Base-by-base conservation (phyloP, 768 basidiomycete genomes). In the Boletus tylopilopsis region DNA sequence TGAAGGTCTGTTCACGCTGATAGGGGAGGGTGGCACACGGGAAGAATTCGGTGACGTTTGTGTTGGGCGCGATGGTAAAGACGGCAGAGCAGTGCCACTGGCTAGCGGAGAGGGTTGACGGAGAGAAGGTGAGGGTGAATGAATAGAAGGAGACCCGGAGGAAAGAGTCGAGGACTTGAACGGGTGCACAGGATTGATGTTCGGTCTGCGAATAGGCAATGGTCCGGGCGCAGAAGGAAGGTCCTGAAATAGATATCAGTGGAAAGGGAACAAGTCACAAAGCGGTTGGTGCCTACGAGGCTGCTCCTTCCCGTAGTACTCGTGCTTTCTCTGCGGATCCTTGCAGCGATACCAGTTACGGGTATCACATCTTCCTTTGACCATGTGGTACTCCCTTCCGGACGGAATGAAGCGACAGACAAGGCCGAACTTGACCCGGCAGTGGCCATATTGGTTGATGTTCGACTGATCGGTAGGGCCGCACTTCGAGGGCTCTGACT, bases 141-240 rank as follows among this genome's bases (percentile, higher is more conserved):
- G 73, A 0, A 77, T 56, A 1, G 76, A 78, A 0, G 76, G 74
- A 7, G 76, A 75, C 9, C 76, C 76, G 0, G 75, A 70, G 18
- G 77, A 79, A 12, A 78, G 68, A 0, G 78, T 75, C 10, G 75
- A 73, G 6, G 76, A 72, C 56, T 77, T 78, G 71, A 78, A 78
- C 15, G 76, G 74, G 49, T 75, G 70, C 3, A 77, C 69, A 0
- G 70, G 59, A 29, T 66, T 71, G 19, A 78, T 67, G 23, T 68
- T 69, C 4, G 73, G 69, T 38, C 65, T 68, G 15, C 76, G 74
- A n/a, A 78, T 76, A 4, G 75, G 75, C 12, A 77, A 49, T 6
- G 74, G 66, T 23, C 68, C 67, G 1, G 74, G 69, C 8, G 64
- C 58, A 47, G 74, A 67, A 33, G 69, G 71, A 27, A 67, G 65